Base-by-base conservation (phyloP, 768 basidiomycete species). In the Suillus fuscotomentosus region DNA sequence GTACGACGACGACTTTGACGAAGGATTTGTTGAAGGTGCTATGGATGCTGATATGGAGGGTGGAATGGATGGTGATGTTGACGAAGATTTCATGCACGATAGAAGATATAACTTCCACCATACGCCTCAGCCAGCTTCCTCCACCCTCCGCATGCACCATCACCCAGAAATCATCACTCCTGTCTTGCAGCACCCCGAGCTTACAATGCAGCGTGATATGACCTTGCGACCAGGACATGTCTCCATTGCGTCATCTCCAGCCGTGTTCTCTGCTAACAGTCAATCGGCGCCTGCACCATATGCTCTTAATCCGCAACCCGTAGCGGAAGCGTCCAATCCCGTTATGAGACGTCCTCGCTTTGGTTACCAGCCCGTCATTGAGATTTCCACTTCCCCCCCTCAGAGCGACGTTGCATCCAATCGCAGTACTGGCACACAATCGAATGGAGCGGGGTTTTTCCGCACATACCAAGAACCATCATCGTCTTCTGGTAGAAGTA, bases 381-480 rank as follows among this genome's bases (percentile, higher is more conserved):
- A 91, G 71, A 78, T 82, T 3, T 83, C 84, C 36, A 76, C 77
- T 24, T 88, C 89, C 20, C 87, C 87, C 7, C 78, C 86, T 8
- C 84, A 83, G 3, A 89, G 84, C 64, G 89, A 89, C 38, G 81
- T 80, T n/a, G 81, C 82, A 39, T 86, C 85, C 11, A 83, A 82
- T 63, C 81, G 80, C 51, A 88, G 86, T 63, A 80, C 75, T 1
- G 80, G 80, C 24, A 83, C 83, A 10, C 78, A 83, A 51, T 87
- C 86, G 2, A 85, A 81, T 65, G 86, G 84, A 2, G 83, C 83
- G 15, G 81, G 80, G 71, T 84, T 90, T 73, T 90, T 89, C 73
- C 83, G 86, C 38, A 81, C 83, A 34, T 88, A 87, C 69, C 81
- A 85, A 47, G 83, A 83, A 14, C 48, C 48, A 31, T 69, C 78